A percentile compares a stretch with the other conserved stretches of the same genome.
Conservation (phyloP, 371 early-diverging fungal species). For the Apophysomyces ossiformis region DNA sequence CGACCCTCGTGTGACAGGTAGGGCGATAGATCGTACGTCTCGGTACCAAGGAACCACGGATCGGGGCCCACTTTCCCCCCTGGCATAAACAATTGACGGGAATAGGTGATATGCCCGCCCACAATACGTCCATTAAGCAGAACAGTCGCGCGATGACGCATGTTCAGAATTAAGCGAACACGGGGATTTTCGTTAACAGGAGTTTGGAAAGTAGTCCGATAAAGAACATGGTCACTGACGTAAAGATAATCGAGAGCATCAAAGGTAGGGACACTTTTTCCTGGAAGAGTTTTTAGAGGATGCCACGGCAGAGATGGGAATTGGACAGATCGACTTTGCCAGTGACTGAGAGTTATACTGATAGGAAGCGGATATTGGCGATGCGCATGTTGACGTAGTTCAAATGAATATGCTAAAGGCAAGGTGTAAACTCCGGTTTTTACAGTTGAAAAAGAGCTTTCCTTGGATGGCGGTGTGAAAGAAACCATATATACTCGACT, state of each 20-base stretch:
- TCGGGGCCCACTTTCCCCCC: conserved; percentile 83
- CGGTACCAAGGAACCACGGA: conserved; percentile 54
- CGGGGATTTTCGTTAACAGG: conserved; percentile 23
- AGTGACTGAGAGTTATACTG: conserved; percentile 26
- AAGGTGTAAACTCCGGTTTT: conserved; percentile 22
- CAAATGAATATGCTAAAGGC: conserved; percentile 27
- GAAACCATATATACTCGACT: conserved; percentile 34
- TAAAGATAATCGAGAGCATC: conserved; percentile 64
- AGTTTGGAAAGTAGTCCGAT: conserved; percentile 44
- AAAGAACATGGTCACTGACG: conserved; percentile 72
- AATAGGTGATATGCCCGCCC: conserved; percentile 83
- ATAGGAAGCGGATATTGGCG: conserved; percentile 26
- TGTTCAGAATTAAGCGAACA: conserved; percentile 61
- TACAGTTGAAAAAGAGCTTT: conserved; percentile 8
- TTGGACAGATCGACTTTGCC: conserved; percentile 37
- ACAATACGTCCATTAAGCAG: conserved; percentile 69
- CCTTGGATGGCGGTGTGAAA: conserved; percentile 22
- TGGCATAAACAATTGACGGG: conserved; percentile 59
- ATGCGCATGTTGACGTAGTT: conserved; percentile 23
- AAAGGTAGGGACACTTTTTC: conserved; percentile 20
- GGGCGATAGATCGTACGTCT: conserved; percentile 50
- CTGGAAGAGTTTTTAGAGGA: conserved; percentile 31
- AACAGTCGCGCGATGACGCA: conserved; percentile 73
- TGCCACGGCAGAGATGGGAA: conserved; percentile 51
- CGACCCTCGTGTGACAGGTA: conserved; percentile 25